Conservation (phyloP, 192 early-diverging fungal genomes). For the Lobosporangium transversale region DNA sequence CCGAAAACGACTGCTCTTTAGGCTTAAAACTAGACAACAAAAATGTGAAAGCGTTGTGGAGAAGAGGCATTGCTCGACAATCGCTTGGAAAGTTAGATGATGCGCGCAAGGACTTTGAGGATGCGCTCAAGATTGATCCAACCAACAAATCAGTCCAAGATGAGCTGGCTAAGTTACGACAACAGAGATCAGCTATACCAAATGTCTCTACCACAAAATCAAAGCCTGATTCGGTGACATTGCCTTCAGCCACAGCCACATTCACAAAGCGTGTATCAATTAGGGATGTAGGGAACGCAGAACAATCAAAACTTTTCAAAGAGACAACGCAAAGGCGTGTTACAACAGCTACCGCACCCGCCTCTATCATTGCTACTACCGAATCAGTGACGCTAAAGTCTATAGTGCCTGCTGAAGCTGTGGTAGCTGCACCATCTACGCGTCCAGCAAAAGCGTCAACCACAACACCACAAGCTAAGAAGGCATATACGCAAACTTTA, state of each 20-base stretch:
- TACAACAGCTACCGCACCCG: background rate
- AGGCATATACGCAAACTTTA: too few relatives aligned
- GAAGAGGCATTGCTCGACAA: slow-evolving; percentile 72
- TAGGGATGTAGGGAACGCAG: slow-evolving; percentile 61
- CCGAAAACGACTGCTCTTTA: slow-evolving; percentile 72
- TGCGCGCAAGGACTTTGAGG: slow-evolving; percentile 71
- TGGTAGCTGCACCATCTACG: too few relatives aligned
- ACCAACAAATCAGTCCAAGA: slow-evolving; percentile 68
- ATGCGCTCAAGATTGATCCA: slow-evolving; percentile 73
- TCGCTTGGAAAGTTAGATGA: slow-evolving; percentile 62
- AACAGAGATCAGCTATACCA: background rate
- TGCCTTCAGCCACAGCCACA: background rate
- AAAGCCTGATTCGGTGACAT: background rate
- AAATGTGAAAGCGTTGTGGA: slow-evolving; percentile 83
- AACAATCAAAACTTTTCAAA: slow-evolving; percentile 20
- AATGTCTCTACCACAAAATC: background rate
- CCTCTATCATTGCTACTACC: background rate
- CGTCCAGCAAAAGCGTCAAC: background rate
- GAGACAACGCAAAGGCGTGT: background rate
- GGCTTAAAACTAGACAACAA: slow-evolving; percentile 70
- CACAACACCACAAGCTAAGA: background rate
- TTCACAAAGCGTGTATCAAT: slow-evolving; percentile 63
- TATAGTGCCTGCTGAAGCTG: too few relatives aligned
- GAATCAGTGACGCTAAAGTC: background rate
- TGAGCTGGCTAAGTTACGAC: slow-evolving; percentile 61